A percentile compares a stretch with the other conserved stretches of the same genome.
These are phyloP conservation scores for Cryptosporidium andersoni DNA, from an alignment of 169 alveolate species.

Conservation along the genomic window DNA sequence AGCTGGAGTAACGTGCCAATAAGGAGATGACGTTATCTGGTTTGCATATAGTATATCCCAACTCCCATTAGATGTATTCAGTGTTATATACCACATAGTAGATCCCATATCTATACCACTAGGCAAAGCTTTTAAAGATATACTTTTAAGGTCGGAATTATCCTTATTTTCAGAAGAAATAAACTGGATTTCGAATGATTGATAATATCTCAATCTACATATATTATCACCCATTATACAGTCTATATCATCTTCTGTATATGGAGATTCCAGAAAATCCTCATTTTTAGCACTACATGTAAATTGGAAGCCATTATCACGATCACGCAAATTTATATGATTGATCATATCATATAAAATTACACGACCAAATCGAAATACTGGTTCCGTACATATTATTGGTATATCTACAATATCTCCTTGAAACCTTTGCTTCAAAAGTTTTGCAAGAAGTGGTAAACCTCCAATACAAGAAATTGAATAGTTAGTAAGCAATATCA, in stretches of 20 bases:
- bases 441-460: conserved; percentile 26
- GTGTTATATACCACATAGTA: conserved; percentile 51
- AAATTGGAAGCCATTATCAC: conserved; percentile 61
- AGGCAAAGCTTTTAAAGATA: conserved; percentile 46
- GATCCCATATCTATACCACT: conserved; percentile 63
- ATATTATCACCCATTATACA: conserved; percentile 66
- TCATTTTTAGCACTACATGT: conserved; percentile 26
- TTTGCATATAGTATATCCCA: conserved; percentile 53
- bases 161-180: conserved; percentile 12
- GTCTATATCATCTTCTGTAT: conserved; percentile 41
- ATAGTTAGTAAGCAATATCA: conserved; percentile 39
- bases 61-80: conserved; percentile 22
- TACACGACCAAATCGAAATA: conserved; percentile 55
- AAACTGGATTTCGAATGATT: conserved; percentile 47
- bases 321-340: conserved; percentile 50
- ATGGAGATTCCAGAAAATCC: conserved; percentile 30
- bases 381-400: conserved; percentile 58
- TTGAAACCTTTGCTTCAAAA: not conserved
- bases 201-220: conserved; percentile 64
- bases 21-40: conserved; percentile 45
- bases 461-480: conserved; percentile 51
- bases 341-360: conserved; percentile 41
- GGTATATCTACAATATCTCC: conserved; percentile 24
- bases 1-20: conserved; percentile 72
- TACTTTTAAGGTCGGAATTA: conserved; percentile 2